Evolutionary conservation across 75 land plant species (phyloP), one percentile per base, ranked within the genome.

Genomic region (Cryptomeria japonica): DNA sequence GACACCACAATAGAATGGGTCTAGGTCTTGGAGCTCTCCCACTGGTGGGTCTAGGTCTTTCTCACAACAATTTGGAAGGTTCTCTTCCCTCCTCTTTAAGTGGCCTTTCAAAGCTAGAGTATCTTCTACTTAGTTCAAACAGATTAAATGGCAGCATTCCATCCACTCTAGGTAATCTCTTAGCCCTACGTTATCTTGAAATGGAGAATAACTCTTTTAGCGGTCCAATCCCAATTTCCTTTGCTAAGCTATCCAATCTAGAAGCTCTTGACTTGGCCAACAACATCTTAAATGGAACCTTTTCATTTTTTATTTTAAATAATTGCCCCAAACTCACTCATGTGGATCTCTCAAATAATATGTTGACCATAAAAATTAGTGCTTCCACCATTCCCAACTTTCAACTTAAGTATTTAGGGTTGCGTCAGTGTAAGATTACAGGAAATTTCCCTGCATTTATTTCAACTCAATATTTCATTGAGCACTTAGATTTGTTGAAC

Each of bases 371-470:
- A 2, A 79, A 32, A 34, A 13, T 79, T 28, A 61, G 25, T 38
- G 39, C 3, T n/a, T 5, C 16, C 25, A 15, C 9, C 31, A 36
- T 79, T 79, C n/a, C 82, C 18, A 79, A 34, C 0, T 79, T 38
- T n/a, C 82, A 34, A 15, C 82, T 38, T 79, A 0, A 7, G 31
- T 13, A 28, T 18, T 36, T 87, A 31, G 9, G 83, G 61, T 41
- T 87, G 19, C 47, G 5, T 18, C 22, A 64, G 22, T 85, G 86
- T 36, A 32, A 25, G 0, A 31, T 90, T 15, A 31, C 47, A 25
- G 89, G 89, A 41, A 36, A 55, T 16, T 41, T 90, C 51, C 91
- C 47, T 46, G 7, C 6, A 46, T 46, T 46, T 46, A 46, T 46
- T 46, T 46, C 47, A 6, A 46, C 47, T 34, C 87, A 87, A 5